Evolutionary conservation across 2,329 filamentous ascomycete genomes (phyloP).

Genomic region (Bertia moriformis): DNA sequence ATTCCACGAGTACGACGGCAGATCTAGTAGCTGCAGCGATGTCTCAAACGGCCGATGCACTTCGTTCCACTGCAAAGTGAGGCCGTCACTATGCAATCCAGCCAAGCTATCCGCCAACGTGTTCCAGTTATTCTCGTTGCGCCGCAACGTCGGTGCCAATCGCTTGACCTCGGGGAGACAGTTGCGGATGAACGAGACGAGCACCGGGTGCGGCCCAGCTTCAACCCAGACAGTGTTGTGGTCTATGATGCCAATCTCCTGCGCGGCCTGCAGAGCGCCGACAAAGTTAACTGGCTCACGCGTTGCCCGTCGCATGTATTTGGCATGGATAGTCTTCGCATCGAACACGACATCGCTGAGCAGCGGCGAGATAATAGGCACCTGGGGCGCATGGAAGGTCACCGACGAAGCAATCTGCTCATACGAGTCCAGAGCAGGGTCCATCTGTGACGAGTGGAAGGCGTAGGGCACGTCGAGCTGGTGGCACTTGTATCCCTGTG

Average conservation of each 20-base stretch:
- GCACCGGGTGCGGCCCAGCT: slow-evolving; percentile 61
- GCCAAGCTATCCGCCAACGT: slow-evolving; percentile 43
- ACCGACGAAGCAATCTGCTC: slow-evolving; percentile 16
- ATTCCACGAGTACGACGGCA: slow-evolving; percentile 57
- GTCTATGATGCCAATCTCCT: slow-evolving; percentile 40
- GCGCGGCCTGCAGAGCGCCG: slow-evolving; percentile 42
- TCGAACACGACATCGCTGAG: slow-evolving; percentile 36
- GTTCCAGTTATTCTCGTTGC: slow-evolving; percentile 48
- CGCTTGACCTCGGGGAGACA: too few relatives aligned
- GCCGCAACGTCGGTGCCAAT: slow-evolving; percentile 52
- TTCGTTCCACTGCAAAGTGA: slow-evolving; percentile 51
- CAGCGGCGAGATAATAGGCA: slow-evolving; percentile 41
- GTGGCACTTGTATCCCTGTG: background rate
- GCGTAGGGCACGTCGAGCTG: slow-evolving; percentile 18
- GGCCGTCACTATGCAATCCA: slow-evolving; percentile 38
- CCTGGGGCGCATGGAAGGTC: slow-evolving; percentile 15
- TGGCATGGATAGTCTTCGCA: slow-evolving; percentile 28
- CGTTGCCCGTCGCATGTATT: slow-evolving; percentile 38
- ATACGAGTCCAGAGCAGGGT: slow-evolving; percentile 30
- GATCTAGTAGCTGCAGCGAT: slow-evolving; percentile 39
- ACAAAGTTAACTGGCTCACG: slow-evolving; percentile 58
- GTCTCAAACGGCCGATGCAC: slow-evolving; percentile 47
- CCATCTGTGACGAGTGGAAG: slow-evolving; percentile 20
- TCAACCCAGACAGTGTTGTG: slow-evolving; percentile 60
- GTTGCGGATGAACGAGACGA: slow-evolving; percentile 37